Evolutionary conservation across 345 rosid species (phyloP).

Genomic region (Heritiera fomes): DNA sequence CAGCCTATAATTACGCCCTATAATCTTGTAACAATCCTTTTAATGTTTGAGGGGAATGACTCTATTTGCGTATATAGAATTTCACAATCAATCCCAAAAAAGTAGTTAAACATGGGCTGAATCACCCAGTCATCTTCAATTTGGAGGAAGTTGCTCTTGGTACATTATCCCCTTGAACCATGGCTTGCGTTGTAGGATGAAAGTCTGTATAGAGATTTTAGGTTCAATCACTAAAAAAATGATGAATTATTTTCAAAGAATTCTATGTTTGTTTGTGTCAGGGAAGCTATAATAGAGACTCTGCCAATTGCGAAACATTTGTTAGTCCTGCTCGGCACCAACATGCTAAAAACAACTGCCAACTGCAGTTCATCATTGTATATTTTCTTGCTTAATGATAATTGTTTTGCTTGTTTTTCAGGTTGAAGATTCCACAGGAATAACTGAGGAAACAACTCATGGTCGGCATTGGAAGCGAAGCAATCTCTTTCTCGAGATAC

Average conservation of each 20-base stretch:
- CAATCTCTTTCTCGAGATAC: constrained; percentile 80
- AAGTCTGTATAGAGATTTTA: not conserved
- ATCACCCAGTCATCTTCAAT: not conserved
- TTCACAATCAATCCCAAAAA: not conserved
- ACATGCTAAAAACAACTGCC: not conserved
- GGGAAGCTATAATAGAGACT: not conserved
- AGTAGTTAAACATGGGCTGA: not conserved
- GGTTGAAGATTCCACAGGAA: constrained; percentile 50
- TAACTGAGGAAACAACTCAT: constrained; percentile 47
- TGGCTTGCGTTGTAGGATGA: not conserved
- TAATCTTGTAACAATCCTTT: not conserved
- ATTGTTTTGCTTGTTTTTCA: constrained; percentile 30
- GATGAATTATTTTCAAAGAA: not conserved
- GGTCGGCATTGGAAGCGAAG: constrained; percentile 57
- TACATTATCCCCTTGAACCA: not conserved
- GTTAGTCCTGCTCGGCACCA: too few species aligned
- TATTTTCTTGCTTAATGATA: constrained; percentile 19
- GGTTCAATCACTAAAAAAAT: not conserved
- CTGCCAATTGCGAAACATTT: not conserved
- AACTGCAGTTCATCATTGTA: constrained; percentile 15
- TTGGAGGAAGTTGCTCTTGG: not conserved
- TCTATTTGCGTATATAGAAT: not conserved
- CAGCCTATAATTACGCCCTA: too few species aligned
- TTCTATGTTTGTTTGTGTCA: not conserved
- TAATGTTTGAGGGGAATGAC: not conserved